Evolutionary conservation across 1,284 basidiomycete genomes (phyloP), one percentile per base, ranked within the genome.

Genomic region (Apiotrichum veenhuisii): DNA sequence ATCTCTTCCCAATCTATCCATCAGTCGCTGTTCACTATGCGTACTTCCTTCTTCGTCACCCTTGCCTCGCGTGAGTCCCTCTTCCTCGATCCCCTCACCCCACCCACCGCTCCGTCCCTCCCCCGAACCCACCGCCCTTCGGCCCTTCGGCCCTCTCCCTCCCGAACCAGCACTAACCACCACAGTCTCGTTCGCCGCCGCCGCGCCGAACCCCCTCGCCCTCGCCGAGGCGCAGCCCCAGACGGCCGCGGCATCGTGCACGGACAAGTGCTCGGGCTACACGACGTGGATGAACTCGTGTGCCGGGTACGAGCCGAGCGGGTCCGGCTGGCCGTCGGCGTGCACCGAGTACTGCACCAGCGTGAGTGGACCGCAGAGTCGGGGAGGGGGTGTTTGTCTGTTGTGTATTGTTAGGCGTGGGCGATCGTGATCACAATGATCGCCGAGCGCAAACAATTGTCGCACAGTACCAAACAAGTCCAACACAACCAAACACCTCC

Each of bases 201-300:
- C 23, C 7, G 42, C 9, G 23, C 42, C 42, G 10, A 22, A 11
- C 1, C 41, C 41, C 41, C n/a, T 43, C 42, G 42, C 26, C 42
- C 23, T 7, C 14, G 23, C 23, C 7, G 42, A 5, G 23, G 23
- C 42, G 37, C 11, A 15, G 10, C 20, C 42, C 46, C 33, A 48
- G 33, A 11, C 46, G 14, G 8, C 20, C 20, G 3, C 46, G 33
- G 17, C 51, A 33, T 34, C 36, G 30, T 54, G 52, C 45, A 47
- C 45, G n/a, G 52, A 47, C 52, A 54, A 54, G 52, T 54, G 52
- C 45, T 22, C 34, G n/a, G 52, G 22, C 27, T 54, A 54, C 52
- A n/a, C 26, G 34, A 41, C 45, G 5, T 54, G 52, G 52, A 54
- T 54, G 52, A 40, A 26, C 26, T 47, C 44, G 14, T 54, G 52